These are phyloP conservation scores for Xylaria scruposa DNA, from an alignment of 495 filamentous ascomycete species.

Conservation along the genomic window DNA sequence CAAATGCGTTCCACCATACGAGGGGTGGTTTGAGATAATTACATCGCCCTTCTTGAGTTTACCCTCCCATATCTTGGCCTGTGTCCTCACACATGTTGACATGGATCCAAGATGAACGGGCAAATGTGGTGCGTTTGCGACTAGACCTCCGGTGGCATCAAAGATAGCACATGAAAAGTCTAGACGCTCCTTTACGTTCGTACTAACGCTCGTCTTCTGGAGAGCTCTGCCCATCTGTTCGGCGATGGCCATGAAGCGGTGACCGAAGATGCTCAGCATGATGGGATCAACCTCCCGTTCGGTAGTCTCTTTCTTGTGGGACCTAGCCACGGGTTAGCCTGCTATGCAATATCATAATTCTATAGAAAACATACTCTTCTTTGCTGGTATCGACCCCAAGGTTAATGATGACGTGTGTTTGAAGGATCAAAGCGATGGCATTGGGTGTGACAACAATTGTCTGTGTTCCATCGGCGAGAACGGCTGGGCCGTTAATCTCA, in stretches of 20 bases:
- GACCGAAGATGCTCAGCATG: slow-evolving; percentile 92
- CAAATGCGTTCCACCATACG: slow-evolving; percentile 80
- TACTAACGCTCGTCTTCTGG: slow-evolving; percentile 96
- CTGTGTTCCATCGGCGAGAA: slow-evolving; percentile 93
- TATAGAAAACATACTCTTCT: slow-evolving; percentile 47
- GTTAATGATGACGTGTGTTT: slow-evolving; percentile 77
- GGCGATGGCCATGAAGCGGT: slow-evolving; percentile 98
- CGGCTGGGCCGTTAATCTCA: slow-evolving; percentile 81
- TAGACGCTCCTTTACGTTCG: slow-evolving; percentile 96
- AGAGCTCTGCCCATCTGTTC: slow-evolving; percentile 97
- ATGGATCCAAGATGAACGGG: slow-evolving; percentile 91
- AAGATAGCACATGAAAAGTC: slow-evolving; percentile 98
- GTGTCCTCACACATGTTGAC: slow-evolving; percentile 93
- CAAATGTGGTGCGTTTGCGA: slow-evolving; percentile 94
- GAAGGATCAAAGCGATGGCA: slow-evolving; percentile 73
- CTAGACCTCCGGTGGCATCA: slow-evolving; percentile 85
- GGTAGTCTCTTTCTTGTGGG: slow-evolving; percentile 46
- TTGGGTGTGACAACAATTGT: slow-evolving; percentile 91
- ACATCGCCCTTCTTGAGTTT: slow-evolving; percentile 92
- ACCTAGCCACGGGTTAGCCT: slow-evolving; percentile 33
- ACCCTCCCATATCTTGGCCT: slow-evolving; percentile 91
- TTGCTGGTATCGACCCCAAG: slow-evolving; percentile 64
- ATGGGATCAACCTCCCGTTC: slow-evolving; percentile 78
- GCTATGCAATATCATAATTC: not conserved
- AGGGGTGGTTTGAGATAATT: slow-evolving; percentile 93